Conservation (phyloP, 176 grass and related monocot species). For the Bothriochloa decipiens region DNA sequence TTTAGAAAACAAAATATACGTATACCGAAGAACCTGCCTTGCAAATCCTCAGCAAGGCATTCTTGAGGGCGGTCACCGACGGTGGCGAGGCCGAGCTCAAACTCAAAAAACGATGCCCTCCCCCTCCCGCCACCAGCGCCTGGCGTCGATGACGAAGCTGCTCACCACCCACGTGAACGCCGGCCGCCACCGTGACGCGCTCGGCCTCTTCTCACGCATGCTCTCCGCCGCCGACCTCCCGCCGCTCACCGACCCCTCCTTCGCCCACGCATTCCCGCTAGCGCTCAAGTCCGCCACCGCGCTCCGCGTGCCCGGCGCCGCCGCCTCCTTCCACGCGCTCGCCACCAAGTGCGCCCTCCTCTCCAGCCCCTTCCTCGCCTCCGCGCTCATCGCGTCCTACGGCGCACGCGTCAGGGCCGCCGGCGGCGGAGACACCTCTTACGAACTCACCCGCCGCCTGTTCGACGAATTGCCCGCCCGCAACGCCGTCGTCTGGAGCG, state of each 20-base stretch:
- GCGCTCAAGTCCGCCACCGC: slow-evolving; percentile 67
- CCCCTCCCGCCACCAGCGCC: slow-evolving; percentile 43
- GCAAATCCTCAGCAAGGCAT: too few species aligned
- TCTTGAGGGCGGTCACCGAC: too few species aligned
- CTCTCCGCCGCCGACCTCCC: slow-evolving; percentile 50
- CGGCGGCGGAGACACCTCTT: neutral
- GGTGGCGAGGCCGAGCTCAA: neutral
- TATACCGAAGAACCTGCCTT: too few species aligned
- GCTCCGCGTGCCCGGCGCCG: slow-evolving; percentile 42
- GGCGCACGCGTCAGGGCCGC: neutral
- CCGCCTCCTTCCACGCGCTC: slow-evolving; percentile 44
- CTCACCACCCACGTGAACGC: slow-evolving; percentile 56
- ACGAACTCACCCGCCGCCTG: slow-evolving; percentile 48
- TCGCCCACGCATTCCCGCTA: slow-evolving; percentile 60
- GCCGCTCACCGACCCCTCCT: slow-evolving; percentile 58
- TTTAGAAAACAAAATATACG: neutral
- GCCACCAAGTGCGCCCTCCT: slow-evolving; percentile 50
- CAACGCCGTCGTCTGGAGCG: slow-evolving; percentile 68
- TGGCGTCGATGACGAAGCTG: slow-evolving; percentile 56
- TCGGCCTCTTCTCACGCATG: slow-evolving; percentile 63
- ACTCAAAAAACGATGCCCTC: slow-evolving; percentile 30
- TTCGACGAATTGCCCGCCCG: slow-evolving; percentile 70
- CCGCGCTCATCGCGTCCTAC: slow-evolving; percentile 59
- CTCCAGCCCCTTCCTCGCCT: slow-evolving; percentile 51
- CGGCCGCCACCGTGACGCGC: slow-evolving; percentile 56